These are phyloP conservation scores for Jacaranda copaia DNA, from an alignment of 257 asterid species.

Conservation along the genomic window DNA sequence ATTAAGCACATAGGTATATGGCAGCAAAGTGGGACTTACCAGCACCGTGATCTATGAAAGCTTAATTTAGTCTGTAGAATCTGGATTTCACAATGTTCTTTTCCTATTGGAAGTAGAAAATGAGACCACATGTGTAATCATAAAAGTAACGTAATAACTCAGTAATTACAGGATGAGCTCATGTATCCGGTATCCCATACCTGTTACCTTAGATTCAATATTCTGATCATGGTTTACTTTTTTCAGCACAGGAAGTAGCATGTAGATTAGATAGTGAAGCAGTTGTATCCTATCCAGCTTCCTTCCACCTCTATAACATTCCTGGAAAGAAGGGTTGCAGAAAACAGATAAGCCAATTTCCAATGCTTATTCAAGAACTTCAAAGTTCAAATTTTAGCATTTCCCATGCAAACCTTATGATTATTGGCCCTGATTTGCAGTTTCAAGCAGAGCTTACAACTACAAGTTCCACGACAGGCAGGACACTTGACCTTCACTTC, in stretches of 20 bases:
- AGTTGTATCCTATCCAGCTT: constrained; percentile 61
- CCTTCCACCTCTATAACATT: constrained; percentile 55
- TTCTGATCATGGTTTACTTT: constrained; percentile 69
- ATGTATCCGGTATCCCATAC: constrained; percentile 47
- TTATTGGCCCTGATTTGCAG: constrained; percentile 45
- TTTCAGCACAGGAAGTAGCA: constrained; percentile 86
- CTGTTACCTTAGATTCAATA: constrained; percentile 71
- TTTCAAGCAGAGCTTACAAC: constrained; percentile 74
- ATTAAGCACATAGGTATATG: constrained; percentile 35
- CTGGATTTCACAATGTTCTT: constrained; percentile 56
- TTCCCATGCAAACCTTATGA: constrained; percentile 66
- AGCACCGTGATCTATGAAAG: constrained; percentile 50
- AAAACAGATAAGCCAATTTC: constrained; percentile 39
- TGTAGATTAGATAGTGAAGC: constrained; percentile 71
- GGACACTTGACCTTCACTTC: constrained; percentile 82
- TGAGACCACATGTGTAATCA: constrained; percentile 13
- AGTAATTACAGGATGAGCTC: constrained; percentile 22
- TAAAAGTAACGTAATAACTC: constrained; percentile 23
- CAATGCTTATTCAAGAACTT: constrained; percentile 14
- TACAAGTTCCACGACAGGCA: constrained; percentile 76
- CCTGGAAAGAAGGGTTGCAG: constrained; percentile 55
- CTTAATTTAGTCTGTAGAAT: constrained; percentile 58
- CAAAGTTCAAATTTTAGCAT: constrained; percentile 26
- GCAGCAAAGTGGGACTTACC: constrained; percentile 58
- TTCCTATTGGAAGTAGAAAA: constrained; percentile 56